Percentiles rank a stretch among this genome's conserved stretches.
phyloP scores from a whole-genome alignment of 2,329 filamentous ascomycete species.

The Paraconiothyrium sp. region DNA sequence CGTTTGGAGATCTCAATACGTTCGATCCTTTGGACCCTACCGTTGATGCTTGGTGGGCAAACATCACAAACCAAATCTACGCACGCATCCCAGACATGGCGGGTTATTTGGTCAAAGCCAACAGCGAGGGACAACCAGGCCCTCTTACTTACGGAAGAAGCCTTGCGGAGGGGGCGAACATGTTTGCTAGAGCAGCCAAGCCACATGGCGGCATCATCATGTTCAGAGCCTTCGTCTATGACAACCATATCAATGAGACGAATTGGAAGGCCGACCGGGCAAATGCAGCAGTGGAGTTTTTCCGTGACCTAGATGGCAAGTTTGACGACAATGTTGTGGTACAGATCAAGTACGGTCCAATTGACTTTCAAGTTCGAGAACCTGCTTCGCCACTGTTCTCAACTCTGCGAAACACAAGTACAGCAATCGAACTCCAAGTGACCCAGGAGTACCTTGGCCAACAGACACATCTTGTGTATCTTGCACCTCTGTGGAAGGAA shows the following conservation, averaged over 20 bases:
- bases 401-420: slow-evolving; percentile 57
- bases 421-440: slow-evolving; percentile 72
- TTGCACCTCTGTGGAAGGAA: slow-evolving; percentile 74
- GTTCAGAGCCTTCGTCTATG: slow-evolving; percentile 78
- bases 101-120: slow-evolving; percentile 76
- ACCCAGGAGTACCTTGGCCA: slow-evolving; percentile 77
- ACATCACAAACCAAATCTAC: slow-evolving; percentile 69
- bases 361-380: slow-evolving; percentile 78
- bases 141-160: slow-evolving; percentile 76
- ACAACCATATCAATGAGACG: slow-evolving; percentile 64
- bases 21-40: slow-evolving; percentile 71
- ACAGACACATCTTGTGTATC: slow-evolving; percentile 73
- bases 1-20: slow-evolving; percentile 64
- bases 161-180: slow-evolving; percentile 72
- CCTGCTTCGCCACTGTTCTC: slow-evolving; percentile 72
- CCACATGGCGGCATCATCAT: slow-evolving; percentile 88
- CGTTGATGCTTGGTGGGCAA: slow-evolving; percentile 71
- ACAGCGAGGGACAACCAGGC: slow-evolving; percentile 76
- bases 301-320: slow-evolving; percentile 69
- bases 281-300: slow-evolving; percentile 74
- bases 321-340: slow-evolving; percentile 77
- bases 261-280: slow-evolving; percentile 75
- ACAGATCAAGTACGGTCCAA: slow-evolving; percentile 78
- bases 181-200: slow-evolving; percentile 84
- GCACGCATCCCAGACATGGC: slow-evolving; percentile 70